Evolutionary conservation across 805 yeast species (phyloP), one percentile per base, ranked within the genome.

Genomic region (Nakazawaea ambrosiae): DNA sequence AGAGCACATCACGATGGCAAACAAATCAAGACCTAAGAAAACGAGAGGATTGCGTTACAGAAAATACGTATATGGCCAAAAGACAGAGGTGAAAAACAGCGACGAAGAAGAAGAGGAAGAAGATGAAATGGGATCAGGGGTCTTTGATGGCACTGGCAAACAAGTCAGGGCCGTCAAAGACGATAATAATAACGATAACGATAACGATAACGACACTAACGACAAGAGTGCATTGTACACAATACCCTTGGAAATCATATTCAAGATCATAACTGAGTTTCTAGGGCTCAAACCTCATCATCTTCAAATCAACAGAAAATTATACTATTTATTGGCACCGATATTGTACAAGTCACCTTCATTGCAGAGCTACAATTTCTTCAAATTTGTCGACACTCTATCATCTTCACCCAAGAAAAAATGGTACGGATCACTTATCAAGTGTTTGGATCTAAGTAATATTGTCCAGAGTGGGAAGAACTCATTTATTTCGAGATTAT

Each of bases 391-490:
- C 30, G 85, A 81, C 7, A 61, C 86, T 0, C 65, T 84, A 24
- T 62, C 79, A 19, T 47, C 58, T 40, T 60, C 67, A 16, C 54
- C 68, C 32, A 71, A 70, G 54, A 64, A 59, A 42, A 68, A 69
- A 45, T 53, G 51, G 20, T 57, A 76, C 27, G 90, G 89, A 3
- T 59, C 67, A 9, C 51, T 71, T 40, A 92, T 92, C 12, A 66
- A 65, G 37, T 67, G 65, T 12, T 65, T 92, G 29, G 92, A 92
- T 53, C 64, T 92, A 26, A 72, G 95, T 8, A 69, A 74, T 31
- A 86, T 89, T 33, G 77, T 88, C 43, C 97, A 92, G 57, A 71
- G 86, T 26, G 97, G 97, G 10, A 88, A 85, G 55, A 92, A 88
- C 58, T 90, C 97, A 4, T 82, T 69, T 55, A 87, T 90, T 10